Percentiles rank a stretch among this genome's conserved stretches.
Evolutionary conservation across 1,284 basidiomycete genomes (phyloP).

Genomic region (Polyporus tsugae): DNA sequence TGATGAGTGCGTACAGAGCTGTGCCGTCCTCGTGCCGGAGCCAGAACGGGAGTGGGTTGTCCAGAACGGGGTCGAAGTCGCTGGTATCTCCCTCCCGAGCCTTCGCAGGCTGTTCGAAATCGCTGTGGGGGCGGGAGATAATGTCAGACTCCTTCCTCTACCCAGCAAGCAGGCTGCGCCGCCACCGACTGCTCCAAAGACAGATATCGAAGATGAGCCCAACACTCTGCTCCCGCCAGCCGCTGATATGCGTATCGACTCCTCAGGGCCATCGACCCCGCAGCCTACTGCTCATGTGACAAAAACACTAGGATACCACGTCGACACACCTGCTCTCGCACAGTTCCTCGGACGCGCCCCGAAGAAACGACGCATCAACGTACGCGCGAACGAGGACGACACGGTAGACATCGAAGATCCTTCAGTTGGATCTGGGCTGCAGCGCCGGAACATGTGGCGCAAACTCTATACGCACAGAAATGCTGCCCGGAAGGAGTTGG

Average conservation of each 20-base stretch:
- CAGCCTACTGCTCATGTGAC: constrained; percentile 53
- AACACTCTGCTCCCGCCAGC: neutral
- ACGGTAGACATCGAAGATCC: constrained; percentile 53
- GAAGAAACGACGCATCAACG: constrained; percentile 63
- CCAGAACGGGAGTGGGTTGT: constrained; percentile 56
- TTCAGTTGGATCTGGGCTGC: constrained; percentile 9
- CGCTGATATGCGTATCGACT: neutral
- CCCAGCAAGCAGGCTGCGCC: constrained; percentile 8
- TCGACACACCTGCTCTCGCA: constrained; percentile 75
- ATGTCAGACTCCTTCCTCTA: constrained; percentile 12
- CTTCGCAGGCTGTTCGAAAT: constrained; percentile 72
- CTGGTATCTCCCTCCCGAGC: constrained; percentile 64
- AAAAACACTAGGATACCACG: constrained; percentile 71
- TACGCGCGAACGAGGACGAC: constrained; percentile 55
- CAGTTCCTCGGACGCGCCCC: constrained; percentile 70
- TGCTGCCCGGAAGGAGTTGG: constrained; percentile 46
- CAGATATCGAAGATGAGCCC: neutral
- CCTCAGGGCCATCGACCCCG: neutral
- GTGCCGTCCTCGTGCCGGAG: constrained; percentile 56
- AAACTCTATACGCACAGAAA: constrained; percentile 58
- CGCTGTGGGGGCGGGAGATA: constrained; percentile 60
- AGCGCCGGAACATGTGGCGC: constrained; percentile 40
- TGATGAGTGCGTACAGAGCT: constrained; percentile 75
- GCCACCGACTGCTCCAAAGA: neutral
- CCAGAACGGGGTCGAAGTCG: constrained; percentile 62